Evolutionary conservation across 208 protist genomes (phyloP).

Genomic region (Eutreptiella sp.): DNA sequence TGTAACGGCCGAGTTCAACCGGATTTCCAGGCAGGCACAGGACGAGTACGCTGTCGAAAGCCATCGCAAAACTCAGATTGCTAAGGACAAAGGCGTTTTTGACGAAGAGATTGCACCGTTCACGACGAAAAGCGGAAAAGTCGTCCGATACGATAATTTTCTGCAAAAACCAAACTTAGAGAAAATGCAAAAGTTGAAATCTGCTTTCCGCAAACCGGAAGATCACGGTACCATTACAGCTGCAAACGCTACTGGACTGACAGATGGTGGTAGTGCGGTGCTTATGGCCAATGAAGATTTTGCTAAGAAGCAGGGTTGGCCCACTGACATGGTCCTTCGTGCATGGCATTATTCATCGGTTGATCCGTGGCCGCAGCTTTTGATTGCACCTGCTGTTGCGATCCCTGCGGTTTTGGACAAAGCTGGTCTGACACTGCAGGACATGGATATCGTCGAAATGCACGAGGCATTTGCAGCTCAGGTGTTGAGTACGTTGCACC

Average conservation of each 20-base stretch:
- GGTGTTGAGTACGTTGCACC: slow-evolving; percentile 66
- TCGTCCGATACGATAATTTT: slow-evolving; percentile 52
- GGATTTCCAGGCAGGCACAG: slow-evolving; percentile 55
- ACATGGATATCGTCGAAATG: slow-evolving; percentile 75
- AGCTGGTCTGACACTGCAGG: slow-evolving; percentile 55
- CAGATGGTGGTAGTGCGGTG: slow-evolving; percentile 67
- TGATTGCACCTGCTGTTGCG: slow-evolving; percentile 66
- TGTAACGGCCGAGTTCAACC: slow-evolving; percentile 65
- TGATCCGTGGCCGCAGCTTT: slow-evolving; percentile 72
- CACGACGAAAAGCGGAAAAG: slow-evolving; percentile 8
- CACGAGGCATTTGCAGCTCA: slow-evolving; percentile 79
- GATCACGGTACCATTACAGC: slow-evolving; percentile 65
- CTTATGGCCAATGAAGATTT: slow-evolving; percentile 74
- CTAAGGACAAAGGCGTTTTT: slow-evolving; percentile 59
- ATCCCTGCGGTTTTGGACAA: slow-evolving; percentile 59
- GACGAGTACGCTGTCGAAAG: slow-evolving; percentile 56
- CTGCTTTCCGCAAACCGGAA: slow-evolving; percentile 66
- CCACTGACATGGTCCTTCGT: slow-evolving; percentile 55
- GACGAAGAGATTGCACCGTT: slow-evolving; percentile 60
- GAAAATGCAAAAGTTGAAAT: slow-evolving; percentile 59
- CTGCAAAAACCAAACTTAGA: slow-evolving; percentile 53
- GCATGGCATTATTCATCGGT: slow-evolving; percentile 63
- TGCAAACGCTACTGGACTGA: slow-evolving; percentile 60
- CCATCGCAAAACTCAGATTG: slow-evolving; percentile 56
- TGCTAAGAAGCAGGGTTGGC: slow-evolving; percentile 60